Base-by-base conservation (phyloP, 306 rosid genomes). In the Leucaena leucocephala region DNA sequence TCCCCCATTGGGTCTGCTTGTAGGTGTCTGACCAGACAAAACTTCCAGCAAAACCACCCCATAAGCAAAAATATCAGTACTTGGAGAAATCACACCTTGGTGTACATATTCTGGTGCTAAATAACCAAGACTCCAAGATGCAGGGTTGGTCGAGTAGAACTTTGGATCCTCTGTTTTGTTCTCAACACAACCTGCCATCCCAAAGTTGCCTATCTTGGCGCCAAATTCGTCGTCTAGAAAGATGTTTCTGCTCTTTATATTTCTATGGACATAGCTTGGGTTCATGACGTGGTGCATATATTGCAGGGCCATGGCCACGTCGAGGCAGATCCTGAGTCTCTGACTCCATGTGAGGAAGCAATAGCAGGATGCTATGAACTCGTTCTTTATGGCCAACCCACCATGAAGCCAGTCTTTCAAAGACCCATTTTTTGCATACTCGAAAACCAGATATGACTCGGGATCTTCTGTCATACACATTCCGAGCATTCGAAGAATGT, bases 391-490 rank as follows among this genome's bases (percentile, higher is more conserved):
- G 44, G 99, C 99, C 80, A 95, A 76, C 54, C 99, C 97, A 39
- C 98, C 99, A 36, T 95, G 98, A 54, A 95, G 91, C 99, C 99
- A 95, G 63, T 95, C 99, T 78, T 91, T 92, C 64, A 95, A 71
- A 3, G 99, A 91, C 33, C 99, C 99, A 36, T 95, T 95, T 75
- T 84, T 83, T 0, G 96, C 96, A 63, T 87, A 90, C 91, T 93
- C 99, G 35, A 90, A 91, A n/a, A 90, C 89, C 68, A 92, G 77
- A 74, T 75, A 89, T 3, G 97, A 92, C 22, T 91, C 92, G 50
- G 78, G 76, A 46, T 85, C 89, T 35, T 88, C 91, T 2, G 76
- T 79, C 21, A 85, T 72, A 68, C 97, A 78, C 22, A 88, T 90
- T 21, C 99, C 99, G 3, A 87, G 46, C 39, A 95, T 49, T 79